Conservation (phyloP, 2,329 filamentous ascomycete genomes). For the Orbilia javanica region DNA sequence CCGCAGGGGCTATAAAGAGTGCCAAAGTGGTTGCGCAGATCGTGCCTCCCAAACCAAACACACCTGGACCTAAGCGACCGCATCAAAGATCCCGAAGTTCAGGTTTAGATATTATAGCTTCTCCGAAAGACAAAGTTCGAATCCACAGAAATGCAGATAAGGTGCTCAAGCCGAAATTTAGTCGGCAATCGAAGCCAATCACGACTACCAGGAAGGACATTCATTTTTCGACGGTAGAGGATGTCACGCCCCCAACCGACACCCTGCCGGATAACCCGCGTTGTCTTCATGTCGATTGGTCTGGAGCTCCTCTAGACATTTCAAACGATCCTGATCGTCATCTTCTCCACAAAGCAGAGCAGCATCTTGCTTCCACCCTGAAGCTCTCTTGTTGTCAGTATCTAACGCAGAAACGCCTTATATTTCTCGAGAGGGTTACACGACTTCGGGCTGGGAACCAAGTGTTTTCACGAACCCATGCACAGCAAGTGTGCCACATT, state of each 20-base stretch:
- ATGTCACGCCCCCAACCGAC: slow-evolving; percentile 78
- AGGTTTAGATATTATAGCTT: slow-evolving; percentile 35
- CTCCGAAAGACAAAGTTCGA: slow-evolving; percentile 35
- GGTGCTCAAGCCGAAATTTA: slow-evolving; percentile 47
- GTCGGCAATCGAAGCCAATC: slow-evolving; percentile 62
- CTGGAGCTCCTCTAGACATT: slow-evolving; percentile 82
- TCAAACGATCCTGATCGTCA: slow-evolving; percentile 77
- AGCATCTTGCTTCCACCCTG: slow-evolving; percentile 80
- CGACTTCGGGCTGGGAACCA: slow-evolving; percentile 75
- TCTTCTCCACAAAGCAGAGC: slow-evolving; percentile 82
- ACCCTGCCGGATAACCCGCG: slow-evolving; percentile 77
- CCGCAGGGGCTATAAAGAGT: slow-evolving; percentile 8
- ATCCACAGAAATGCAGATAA: slow-evolving; percentile 42
- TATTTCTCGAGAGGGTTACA: slow-evolving; percentile 82
- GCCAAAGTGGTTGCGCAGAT: background rate
- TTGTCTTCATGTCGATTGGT: slow-evolving; percentile 87
- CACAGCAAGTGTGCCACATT: slow-evolving; percentile 96
- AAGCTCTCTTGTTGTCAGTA: slow-evolving; percentile 89
- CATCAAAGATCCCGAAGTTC: slow-evolving; percentile 51
- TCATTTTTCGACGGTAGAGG: slow-evolving; percentile 78
- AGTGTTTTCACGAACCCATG: slow-evolving; percentile 94
- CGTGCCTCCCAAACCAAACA: slow-evolving; percentile 9
- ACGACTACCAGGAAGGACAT: slow-evolving; percentile 83
- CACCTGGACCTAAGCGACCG: slow-evolving; percentile 18
- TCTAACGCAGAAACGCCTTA: slow-evolving; percentile 89